phyloP scores from a whole-genome alignment of 352 stramenopile species.

The Phytophthora nicotianae region DNA sequence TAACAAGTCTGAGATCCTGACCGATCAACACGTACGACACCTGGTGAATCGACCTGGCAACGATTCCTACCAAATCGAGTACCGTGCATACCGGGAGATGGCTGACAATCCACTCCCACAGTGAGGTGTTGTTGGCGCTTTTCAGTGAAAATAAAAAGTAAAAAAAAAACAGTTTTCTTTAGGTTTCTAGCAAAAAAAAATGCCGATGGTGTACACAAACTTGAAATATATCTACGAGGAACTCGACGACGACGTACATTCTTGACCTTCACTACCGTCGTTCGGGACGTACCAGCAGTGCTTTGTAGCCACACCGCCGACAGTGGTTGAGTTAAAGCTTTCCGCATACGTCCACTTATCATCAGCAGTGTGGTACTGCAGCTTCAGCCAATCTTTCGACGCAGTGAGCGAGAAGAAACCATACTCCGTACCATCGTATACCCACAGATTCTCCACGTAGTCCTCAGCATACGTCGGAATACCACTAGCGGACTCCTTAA shows the following conservation, averaged over 20 bases:
- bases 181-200: too few species aligned
- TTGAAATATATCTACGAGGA: slow-evolving; percentile 26
- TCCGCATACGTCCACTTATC: slow-evolving; percentile 57
- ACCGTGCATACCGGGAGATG: too few species aligned
- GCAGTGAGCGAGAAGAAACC: slow-evolving; percentile 65
- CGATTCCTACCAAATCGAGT: too few species aligned
- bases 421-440: slow-evolving; percentile 61
- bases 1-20: too few species aligned
- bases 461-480: slow-evolving; percentile 58
- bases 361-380: slow-evolving; percentile 73
- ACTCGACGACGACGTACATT: slow-evolving; percentile 29
- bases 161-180: too few species aligned
- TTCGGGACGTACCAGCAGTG: slow-evolving; percentile 77
- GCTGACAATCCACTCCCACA: too few species aligned
- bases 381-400: slow-evolving; percentile 64
- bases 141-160: too few species aligned
- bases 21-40: too few species aligned
- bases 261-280: slow-evolving; percentile 39
- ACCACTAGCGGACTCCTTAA: slow-evolving; percentile 67
- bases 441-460: slow-evolving; percentile 67
- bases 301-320: slow-evolving; percentile 54
- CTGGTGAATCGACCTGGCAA: too few species aligned
- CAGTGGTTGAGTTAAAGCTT: slow-evolving; percentile 45
- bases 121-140: too few species aligned
- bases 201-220: too few species aligned